A percentile compares a stretch with the other conserved stretches of the same genome.
These are phyloP conservation scores for Gossypium gossypioides DNA, from an alignment of 441 rosid genomes.

Conservation along the genomic window DNA sequence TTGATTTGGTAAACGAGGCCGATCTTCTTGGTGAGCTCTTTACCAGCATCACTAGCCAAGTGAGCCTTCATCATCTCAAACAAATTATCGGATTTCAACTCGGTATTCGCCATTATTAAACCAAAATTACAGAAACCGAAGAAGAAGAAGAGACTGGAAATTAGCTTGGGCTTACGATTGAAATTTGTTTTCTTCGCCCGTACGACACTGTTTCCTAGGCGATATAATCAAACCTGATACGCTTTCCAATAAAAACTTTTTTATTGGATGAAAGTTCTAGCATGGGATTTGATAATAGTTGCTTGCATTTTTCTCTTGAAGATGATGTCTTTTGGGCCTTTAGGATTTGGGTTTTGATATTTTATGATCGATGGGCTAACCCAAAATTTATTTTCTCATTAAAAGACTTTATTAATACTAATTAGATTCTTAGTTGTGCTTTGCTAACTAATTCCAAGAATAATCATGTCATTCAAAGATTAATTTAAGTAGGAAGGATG, in stretches of 20 bases:
- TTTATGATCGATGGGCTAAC: neutral
- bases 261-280: neutral
- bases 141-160: neutral
- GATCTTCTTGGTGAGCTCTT: constrained; percentile 45
- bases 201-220: neutral
- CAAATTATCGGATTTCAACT: constrained; percentile 64
- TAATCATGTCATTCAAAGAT: neutral
- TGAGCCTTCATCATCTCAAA: constrained; percentile 60
- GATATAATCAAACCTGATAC: neutral
- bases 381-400: neutral
- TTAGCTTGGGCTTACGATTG: neutral
- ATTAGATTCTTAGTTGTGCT: neutral
- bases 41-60: constrained; percentile 65
- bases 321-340: neutral
- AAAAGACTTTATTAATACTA: neutral
- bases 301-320: neutral
- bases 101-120: constrained; percentile 32
- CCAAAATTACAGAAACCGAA: constrained; percentile 9
- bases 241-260: neutral
- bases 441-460: neutral
- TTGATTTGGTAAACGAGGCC: constrained; percentile 79
- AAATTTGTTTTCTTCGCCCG: neutral
- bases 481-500: neutral
- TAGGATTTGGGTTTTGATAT: neutral
- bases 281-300: neutral